A percentile compares a stretch with the other conserved stretches of the same genome.
These are phyloP conservation scores for Ormosia emarginata DNA, from an alignment of 306 rosid genomes.

Conservation along the genomic window DNA sequence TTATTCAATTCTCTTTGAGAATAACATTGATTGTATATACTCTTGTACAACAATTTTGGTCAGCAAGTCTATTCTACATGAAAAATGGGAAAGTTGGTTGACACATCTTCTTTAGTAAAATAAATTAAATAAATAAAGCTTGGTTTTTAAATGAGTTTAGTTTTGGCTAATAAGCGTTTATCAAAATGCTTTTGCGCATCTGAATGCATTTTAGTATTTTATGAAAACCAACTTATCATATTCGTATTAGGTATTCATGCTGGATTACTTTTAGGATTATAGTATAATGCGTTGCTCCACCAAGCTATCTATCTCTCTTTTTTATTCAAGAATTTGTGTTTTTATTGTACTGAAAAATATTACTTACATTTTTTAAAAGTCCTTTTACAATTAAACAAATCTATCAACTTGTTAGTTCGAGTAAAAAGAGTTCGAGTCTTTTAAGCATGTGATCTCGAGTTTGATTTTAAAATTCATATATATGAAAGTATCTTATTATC, in stretches of 20 bases:
- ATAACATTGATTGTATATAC: slow-evolving; percentile 1
- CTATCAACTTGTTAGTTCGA: too few species aligned
- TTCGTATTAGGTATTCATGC: background rate
- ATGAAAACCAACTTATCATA: too few species aligned
- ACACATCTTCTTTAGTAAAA: background rate
- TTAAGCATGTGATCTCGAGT: too few species aligned
- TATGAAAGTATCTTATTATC: too few species aligned
- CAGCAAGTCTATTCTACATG: background rate
- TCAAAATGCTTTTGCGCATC: background rate
- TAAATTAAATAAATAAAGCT: background rate
- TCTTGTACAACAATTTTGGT: slow-evolving; percentile 12
- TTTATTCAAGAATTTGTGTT: background rate
- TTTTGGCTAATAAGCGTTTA: background rate
- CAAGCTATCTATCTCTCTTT: background rate
- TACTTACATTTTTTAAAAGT: too few species aligned
- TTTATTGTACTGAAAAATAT: background rate
- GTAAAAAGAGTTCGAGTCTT: too few species aligned
- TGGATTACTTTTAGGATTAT: too few species aligned
- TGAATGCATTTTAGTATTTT: background rate
- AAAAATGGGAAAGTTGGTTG: background rate
- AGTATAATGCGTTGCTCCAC: background rate
- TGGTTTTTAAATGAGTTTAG: background rate
- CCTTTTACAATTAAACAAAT: background rate
- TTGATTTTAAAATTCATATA: too few species aligned
- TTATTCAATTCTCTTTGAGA: background rate